Evolutionary conservation across 1,139 yeast species (phyloP), one percentile per base, ranked within the genome.

Genomic region (Yamadazyma conglobata): DNA sequence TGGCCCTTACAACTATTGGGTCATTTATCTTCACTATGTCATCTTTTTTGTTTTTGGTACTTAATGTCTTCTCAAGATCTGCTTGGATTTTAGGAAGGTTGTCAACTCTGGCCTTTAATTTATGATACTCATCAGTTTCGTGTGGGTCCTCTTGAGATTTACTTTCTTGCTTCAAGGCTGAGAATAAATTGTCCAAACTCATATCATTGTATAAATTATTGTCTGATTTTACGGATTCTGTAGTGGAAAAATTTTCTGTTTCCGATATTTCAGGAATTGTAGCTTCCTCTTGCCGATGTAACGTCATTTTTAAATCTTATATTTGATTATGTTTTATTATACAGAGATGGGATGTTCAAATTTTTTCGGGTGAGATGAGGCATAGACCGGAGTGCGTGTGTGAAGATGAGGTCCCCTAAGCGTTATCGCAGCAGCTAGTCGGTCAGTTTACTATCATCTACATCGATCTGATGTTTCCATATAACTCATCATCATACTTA

Each of bases 11-110:
- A 8, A 47, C 39, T 26, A 77, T 70, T 3, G 82, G 81, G 44
- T 79, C 85, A 34, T 70, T 62, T 8, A 78, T 61, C 24, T 47
- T 49, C n/a, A 58, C 56, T 6, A 60, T 44, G 29, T 55, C 56
- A 19, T 38, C 33, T 34, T 50, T 34, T 22, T 45, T 42, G 1
- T 24, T 25, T 6, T 37, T 35, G 16, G 38, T 33, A 10, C 42
- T 41, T 25, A 58, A 28, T 8, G 50, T 44, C 5, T 15, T 19
- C 23, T 61, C 65, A 28, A 58, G 46, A 21, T 47, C 46, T 14
- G 60, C 50, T n/a, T 51, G 39, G 17, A 68, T 57, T 32, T 63
- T 60, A 8, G 74, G 74, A 20, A 68, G 50, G 4, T 44, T 50
- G 7, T 47, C 46, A 10, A 67, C 52, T 21, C 58, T 42, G 19